Base-by-base conservation (phyloP, 1,284 basidiomycete species). In the Austropuccinia psidii region DNA sequence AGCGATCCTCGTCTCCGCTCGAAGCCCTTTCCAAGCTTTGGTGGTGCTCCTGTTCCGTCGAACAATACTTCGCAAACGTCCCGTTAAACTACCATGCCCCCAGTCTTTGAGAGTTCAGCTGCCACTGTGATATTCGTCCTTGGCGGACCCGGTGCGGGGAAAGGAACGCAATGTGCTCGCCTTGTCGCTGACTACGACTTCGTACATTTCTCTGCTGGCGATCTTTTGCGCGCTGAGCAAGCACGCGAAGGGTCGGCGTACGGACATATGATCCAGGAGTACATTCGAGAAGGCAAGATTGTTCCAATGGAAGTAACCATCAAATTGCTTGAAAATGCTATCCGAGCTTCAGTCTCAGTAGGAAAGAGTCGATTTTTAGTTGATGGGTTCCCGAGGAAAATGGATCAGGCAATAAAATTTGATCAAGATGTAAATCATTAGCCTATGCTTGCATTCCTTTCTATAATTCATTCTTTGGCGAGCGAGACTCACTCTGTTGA, bases 221-320 rank as follows among this genome's bases (percentile, higher is more conserved):
- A 99, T 82, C 88, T 99, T 35, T 86, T 99, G 19, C 90, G 96
- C 74, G 91, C 89, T 15, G 96, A 99, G 81, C 94, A 98, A 83
- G 83, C 88, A 75, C 89, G 94, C 61, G 85, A 88, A 62, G 91
- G 90, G 49, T 97, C 93, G 1, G 80, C 89, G 77, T 92, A 89
- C 79, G 94, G 94, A 49, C 84, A 87, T 41, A 84, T 98, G 81
- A 98, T 98, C 81, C 88, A 87, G 76, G 88, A 86, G 29, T 90
- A 88, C 83, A 98, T 99, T 82, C 87, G 85, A 75, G 94, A 95
- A 81, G 96, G 96, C 73, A 88, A 85, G 76, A 96, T 99, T 78
- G 96, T 98, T 5, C 96, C 96, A 4, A 92, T 91, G 88, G 90
- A 97, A 80, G 90, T 99, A 74, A 98, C 96, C 39, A 87, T 98